A percentile compares a stretch with the other conserved stretches of the same genome.
Conservation (phyloP, 495 filamentous ascomycete species). For the Penicillium cinerascens region DNA sequence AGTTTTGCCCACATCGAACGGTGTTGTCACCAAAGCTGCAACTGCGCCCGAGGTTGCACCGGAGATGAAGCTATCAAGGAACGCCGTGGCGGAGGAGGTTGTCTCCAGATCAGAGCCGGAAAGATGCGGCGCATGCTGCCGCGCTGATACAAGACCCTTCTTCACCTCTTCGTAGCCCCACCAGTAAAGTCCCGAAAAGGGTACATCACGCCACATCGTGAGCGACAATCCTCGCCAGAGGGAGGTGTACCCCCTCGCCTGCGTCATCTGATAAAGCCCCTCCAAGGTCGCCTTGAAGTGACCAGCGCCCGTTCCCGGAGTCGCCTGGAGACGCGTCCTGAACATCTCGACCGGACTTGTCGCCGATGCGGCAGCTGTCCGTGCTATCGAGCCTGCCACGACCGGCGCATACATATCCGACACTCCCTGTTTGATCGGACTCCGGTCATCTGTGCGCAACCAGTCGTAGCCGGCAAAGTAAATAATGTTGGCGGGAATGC, state of each 20-base stretch:
- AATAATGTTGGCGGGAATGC: conserved; percentile 92
- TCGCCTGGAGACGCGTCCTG: conserved; percentile 84
- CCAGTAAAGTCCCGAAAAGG: conserved; percentile 97
- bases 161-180: conserved; percentile 89
- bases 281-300: conserved; percentile 71
- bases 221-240: conserved; percentile 92
- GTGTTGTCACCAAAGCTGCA: conserved; percentile 87
- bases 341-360: conserved; percentile 96
- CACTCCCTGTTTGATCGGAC: conserved; percentile 60
- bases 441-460: conserved; percentile 66
- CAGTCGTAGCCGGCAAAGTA: conserved; percentile 99
- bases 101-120: conserved; percentile 8
- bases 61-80: conserved; percentile 83
- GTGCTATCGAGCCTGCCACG: conserved; percentile 71
- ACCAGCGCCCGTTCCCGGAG: conserved; percentile 50
- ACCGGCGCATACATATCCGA: conserved; percentile 71
- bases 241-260: conserved; percentile 66
- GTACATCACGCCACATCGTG: conserved; percentile 94
- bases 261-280: conserved; percentile 76
- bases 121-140: conserved; percentile 41
- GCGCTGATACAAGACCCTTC: conserved; percentile 57
- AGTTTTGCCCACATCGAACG: conserved; percentile 97
- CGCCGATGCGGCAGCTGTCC: conserved; percentile 73
- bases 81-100: conserved; percentile 38
- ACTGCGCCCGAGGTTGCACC: conserved; percentile 78